Evolutionary conservation across 177 flowering plant genomes (phyloP).

Genomic region (Tripterygium wilfordii): DNA sequence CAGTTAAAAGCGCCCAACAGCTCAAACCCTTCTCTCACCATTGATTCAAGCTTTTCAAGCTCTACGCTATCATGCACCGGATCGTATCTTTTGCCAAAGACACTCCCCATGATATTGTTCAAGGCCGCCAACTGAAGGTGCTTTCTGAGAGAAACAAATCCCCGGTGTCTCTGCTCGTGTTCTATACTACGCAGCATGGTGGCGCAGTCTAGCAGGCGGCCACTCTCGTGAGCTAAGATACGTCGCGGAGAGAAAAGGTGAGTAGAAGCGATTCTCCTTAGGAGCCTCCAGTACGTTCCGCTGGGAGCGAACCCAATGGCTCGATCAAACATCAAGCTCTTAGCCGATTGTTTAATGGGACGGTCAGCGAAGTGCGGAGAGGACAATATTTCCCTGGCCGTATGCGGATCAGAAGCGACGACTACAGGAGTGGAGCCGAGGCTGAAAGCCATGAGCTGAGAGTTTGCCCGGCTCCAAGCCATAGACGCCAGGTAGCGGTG

Average conservation of each 20-base stretch:
- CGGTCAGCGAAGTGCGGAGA: slow-evolving; percentile 56
- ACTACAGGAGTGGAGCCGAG: slow-evolving; percentile 71
- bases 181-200: slow-evolving; percentile 35
- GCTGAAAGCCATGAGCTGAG: slow-evolving; percentile 63
- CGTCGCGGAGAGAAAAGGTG: slow-evolving; percentile 50
- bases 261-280: slow-evolving; percentile 48
- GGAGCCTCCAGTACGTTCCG: slow-evolving; percentile 56
- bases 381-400: slow-evolving; percentile 62
- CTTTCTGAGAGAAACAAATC: slow-evolving; percentile 31
- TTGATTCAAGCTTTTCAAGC: slow-evolving; percentile 18
- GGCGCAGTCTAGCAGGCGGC: slow-evolving; percentile 35
- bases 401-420: slow-evolving; percentile 50
- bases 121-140: slow-evolving; percentile 52
- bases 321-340: slow-evolving; percentile 46
- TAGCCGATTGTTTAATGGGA: slow-evolving; percentile 61
- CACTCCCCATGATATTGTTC: slow-evolving; percentile 61
- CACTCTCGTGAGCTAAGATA: slow-evolving; percentile 39
- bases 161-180: slow-evolving; percentile 22
- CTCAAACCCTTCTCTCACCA: slow-evolving; percentile 54
- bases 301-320: slow-evolving; percentile 75
- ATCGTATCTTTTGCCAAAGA: slow-evolving; percentile 52
- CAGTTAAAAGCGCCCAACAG: slow-evolving; percentile 39
- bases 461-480: slow-evolving; percentile 19
- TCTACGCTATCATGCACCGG: slow-evolving; percentile 12
- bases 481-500: slow-evolving; percentile 38